Evolutionary conservation across 371 early-diverging fungal genomes (phyloP), one percentile per base, ranked within the genome.

Genomic region (Mortierella sp.): DNA sequence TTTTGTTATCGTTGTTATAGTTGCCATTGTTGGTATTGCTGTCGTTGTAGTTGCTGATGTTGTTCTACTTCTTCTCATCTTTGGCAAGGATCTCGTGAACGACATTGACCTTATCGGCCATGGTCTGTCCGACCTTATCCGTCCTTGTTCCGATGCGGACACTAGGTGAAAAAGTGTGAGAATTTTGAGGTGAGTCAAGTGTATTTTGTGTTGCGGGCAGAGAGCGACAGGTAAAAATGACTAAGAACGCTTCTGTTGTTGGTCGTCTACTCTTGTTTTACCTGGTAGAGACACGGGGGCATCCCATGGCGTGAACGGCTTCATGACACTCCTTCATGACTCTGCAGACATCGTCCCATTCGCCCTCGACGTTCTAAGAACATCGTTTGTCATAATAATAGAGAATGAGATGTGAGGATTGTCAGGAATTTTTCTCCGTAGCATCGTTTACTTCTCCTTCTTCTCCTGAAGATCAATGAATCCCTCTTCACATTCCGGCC

Each of bases 291-390:
- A 86, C 87, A 42, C 87, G 70, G 28, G 87, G 87, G 65, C 87
- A 82, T 48, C 87, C 87, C 87, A 86, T 86, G 73, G 82, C 82
- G 70, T 86, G 87, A 26, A 86, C 87, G 48, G 87, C 87, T 45
- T 86, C 82, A 52, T 86, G 87, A 54, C 87, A 86, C 72, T 86
- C 80, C 71, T 82, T 86, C 82, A 86, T 86, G 71, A 86, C 82
- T 38, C 78, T 80, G 54, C 87, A 82, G 28, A 86, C 87, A 70
- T 76, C 87, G 24, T 86, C 87, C 87, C 87, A 86, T 3, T 86
- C 87, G 9, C 87, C 87, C 60, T 86, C 87, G 28, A 86, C 65
- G 57, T 86, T 86, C 82, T 85, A 65, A 34, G 24, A 48, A 57
- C 24, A 57, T 57, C 26, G 6, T 57, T 57, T 6, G 1, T 47